A percentile compares a stretch with the other conserved stretches of the same genome.
These are phyloP conservation scores for Colletotrichum cordylinicola DNA, from an alignment of 2,329 filamentous ascomycete species.

Conservation along the genomic window DNA sequence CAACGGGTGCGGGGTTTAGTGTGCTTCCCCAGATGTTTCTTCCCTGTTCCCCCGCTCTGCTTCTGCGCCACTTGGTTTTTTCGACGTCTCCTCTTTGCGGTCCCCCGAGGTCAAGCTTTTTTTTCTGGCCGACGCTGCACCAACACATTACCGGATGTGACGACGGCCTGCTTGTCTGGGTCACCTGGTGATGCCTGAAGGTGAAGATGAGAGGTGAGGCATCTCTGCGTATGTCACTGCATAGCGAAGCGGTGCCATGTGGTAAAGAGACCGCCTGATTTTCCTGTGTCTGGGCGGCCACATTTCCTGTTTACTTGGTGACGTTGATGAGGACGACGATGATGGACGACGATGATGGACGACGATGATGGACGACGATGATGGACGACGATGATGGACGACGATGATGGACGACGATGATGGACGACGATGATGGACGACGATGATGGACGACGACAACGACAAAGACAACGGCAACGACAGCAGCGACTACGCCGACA, in stretches of 20 bases:
- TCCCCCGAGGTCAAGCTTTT: slow-evolving; percentile 10
- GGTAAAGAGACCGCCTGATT: not conserved
- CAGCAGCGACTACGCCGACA: no score
- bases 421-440: not conserved
- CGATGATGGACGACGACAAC: not conserved
- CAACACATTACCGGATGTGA: not conserved
- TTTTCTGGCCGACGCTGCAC: not conserved
- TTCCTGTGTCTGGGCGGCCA: not conserved
- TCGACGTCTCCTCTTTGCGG: not conserved
- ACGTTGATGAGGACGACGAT: not conserved
- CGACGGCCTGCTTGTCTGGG: not conserved
- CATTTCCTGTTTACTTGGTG: not conserved
- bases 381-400: no score
- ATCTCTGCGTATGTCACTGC: not conserved
- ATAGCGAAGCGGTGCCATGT: not conserved
- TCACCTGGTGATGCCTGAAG: not conserved
- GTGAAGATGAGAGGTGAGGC: not conserved
- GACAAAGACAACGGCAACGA: no score
- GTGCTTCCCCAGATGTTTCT: slow-evolving; percentile 19
- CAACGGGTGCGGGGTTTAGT: slow-evolving; percentile 21
- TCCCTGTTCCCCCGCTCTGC: slow-evolving; percentile 13
- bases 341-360: no score
- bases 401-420: no score
- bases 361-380: no score
- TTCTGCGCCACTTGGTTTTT: not conserved